phyloP scores from a whole-genome alignment of 2,329 filamentous ascomycete genomes.

The Fusarium penzigii region DNA sequence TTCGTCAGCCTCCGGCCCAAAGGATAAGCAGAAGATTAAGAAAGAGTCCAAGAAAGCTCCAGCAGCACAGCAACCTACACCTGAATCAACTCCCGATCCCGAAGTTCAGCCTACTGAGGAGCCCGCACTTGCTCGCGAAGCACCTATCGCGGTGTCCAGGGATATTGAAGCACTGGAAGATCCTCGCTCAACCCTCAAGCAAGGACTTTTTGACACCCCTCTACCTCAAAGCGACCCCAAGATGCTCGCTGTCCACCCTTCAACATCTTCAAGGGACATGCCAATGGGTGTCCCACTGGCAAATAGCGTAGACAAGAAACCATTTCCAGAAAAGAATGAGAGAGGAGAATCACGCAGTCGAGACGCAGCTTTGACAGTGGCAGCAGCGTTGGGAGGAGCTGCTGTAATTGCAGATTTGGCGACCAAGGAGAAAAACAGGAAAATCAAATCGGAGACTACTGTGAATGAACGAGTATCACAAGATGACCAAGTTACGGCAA shows the following conservation, averaged over 20 bases:
- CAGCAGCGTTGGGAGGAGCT: conserved; percentile 30
- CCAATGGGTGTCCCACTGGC: neutral
- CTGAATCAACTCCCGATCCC: conserved; percentile 6
- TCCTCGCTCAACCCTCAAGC: neutral
- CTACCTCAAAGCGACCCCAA: neutral
- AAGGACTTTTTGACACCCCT: neutral
- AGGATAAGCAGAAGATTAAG: conserved; percentile 33
- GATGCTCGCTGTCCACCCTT: neutral
- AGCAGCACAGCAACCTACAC: conserved; percentile 3
- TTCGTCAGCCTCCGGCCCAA: conserved; percentile 9
- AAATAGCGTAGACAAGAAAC: neutral
- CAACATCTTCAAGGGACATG: neutral
- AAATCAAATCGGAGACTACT: conserved; percentile 37
- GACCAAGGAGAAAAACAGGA: conserved; percentile 37
- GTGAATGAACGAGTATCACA: conserved; percentile 38
- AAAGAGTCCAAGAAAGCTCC: conserved; percentile 1
- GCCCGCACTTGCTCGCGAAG: neutral
- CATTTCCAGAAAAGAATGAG: neutral
- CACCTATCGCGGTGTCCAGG: neutral
- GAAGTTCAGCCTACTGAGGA: conserved; percentile 1
- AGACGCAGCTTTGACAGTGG: conserved; percentile 12
- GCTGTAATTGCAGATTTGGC: conserved; percentile 36
- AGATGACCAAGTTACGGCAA: neutral
- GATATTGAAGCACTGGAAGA: neutral
- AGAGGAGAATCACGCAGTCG: neutral